Conservation (phyloP, 2,329 filamentous ascomycete species). For the Curvularia sp. region DNA sequence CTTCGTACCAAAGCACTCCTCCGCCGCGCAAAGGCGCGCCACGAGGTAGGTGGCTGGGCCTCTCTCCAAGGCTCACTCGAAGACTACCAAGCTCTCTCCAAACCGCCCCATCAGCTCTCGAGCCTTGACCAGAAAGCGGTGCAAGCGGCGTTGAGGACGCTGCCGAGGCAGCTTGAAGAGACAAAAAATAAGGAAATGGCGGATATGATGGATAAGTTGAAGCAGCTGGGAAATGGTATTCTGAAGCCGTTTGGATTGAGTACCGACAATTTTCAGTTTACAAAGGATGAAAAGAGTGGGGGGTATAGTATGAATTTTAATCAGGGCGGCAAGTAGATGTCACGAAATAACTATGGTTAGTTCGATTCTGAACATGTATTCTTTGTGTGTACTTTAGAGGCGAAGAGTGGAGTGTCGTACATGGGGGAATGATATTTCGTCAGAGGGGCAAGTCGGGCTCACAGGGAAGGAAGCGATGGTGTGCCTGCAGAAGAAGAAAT, state of each 20-base stretch:
- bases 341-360: neutral
- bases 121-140: conserved; percentile 72
- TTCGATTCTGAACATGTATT: neutral
- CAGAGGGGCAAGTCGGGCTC: neutral
- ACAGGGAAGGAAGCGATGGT: neutral
- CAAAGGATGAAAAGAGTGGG: conserved; percentile 85
- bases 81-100: conserved; percentile 75
- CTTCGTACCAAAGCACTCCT: conserved; percentile 85
- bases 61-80: conserved; percentile 78
- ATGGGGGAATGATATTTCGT: neutral
- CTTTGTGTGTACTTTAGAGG: neutral
- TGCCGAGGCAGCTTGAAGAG: conserved; percentile 74
- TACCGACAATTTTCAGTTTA: conserved; percentile 93
- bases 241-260: conserved; percentile 92
- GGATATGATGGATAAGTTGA: conserved; percentile 98
- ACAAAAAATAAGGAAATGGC: conserved; percentile 88
- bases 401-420: neutral
- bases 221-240: conserved; percentile 88
- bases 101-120: conserved; percentile 65
- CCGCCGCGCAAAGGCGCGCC: conserved; percentile 75
- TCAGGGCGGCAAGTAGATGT: conserved; percentile 44
- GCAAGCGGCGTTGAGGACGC: conserved; percentile 65
- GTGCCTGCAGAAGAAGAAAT: neutral
- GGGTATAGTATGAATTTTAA: conserved; percentile 94
- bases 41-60: conserved; percentile 77